Evolutionary conservation across 2,329 filamentous ascomycete genomes (phyloP).

Genomic region (Colletotrichum sp.): DNA sequence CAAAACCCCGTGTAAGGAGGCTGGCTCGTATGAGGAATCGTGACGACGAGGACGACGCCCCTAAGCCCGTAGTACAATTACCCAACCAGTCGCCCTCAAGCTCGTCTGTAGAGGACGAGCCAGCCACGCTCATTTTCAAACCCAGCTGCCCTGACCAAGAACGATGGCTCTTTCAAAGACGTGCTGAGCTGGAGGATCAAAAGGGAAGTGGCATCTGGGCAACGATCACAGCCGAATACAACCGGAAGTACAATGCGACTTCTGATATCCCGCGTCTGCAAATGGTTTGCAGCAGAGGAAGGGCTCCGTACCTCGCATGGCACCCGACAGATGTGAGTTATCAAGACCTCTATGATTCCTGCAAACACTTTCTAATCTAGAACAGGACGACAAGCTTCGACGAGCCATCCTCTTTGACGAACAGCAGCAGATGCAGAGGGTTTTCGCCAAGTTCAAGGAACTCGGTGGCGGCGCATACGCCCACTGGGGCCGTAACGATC

Average conservation of each 20-base stretch:
- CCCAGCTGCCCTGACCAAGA: slow-evolving; percentile 52
- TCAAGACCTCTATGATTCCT: neutral
- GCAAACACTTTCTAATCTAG: slow-evolving; percentile 27
- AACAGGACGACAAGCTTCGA: slow-evolving; percentile 43
- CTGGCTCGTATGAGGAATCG: neutral
- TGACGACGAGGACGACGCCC: neutral
- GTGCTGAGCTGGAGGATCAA: slow-evolving; percentile 42
- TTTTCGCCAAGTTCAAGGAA: slow-evolving; percentile 52
- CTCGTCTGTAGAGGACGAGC: neutral
- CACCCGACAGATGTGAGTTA: slow-evolving; percentile 52
- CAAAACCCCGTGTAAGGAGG: neutral
- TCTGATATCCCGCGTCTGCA: slow-evolving; percentile 56
- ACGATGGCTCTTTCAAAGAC: slow-evolving; percentile 53
- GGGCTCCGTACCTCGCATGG: slow-evolving; percentile 55
- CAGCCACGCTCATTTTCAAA: slow-evolving; percentile 43
- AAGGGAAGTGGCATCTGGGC: slow-evolving; percentile 67
- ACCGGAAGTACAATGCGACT: slow-evolving; percentile 35
- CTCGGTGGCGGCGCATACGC: slow-evolving; percentile 53
- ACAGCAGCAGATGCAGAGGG: slow-evolving; percentile 35
- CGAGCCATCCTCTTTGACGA: neutral
- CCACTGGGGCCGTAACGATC: slow-evolving; percentile 53
- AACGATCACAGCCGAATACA: slow-evolving; percentile 51
- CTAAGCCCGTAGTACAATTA: neutral
- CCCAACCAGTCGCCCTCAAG: neutral
- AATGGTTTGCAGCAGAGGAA: slow-evolving; percentile 59